These are phyloP conservation scores for Saccharomycopsis guyanensis DNA, from an alignment of 805 yeast species.

Conservation along the genomic window DNA sequence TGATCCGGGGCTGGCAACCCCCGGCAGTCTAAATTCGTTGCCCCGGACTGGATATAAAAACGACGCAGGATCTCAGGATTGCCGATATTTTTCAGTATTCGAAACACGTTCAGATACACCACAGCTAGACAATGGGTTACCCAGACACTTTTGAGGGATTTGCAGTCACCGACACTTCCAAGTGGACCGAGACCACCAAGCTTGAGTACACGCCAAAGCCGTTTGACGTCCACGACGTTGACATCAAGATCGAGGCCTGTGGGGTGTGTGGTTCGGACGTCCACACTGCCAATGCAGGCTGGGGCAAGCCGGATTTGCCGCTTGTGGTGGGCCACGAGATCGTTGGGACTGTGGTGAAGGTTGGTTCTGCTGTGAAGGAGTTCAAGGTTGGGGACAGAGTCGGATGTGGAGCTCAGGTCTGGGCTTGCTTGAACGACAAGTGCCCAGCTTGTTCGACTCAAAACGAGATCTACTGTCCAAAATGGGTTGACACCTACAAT, in stretches of 20 bases:
- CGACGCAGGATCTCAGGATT: no score
- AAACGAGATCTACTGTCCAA: constrained; percentile 36
- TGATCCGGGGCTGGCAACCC: no score
- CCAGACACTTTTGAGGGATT: constrained; percentile 34
- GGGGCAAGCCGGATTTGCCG: constrained; percentile 22
- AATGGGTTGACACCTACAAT: constrained; percentile 32
- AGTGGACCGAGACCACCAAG: constrained; percentile 30
- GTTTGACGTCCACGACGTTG: constrained; percentile 37
- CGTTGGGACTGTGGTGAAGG: constrained; percentile 26
- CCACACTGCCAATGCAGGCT: constrained; percentile 19
- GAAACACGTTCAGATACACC: no score
- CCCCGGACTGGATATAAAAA: no score
- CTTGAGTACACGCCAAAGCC: constrained; percentile 31
- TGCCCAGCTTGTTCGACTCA: constrained; percentile 31
- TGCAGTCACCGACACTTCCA: constrained; percentile 30
- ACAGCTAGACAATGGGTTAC: constrained; percentile 27
- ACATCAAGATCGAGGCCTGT: constrained; percentile 51
- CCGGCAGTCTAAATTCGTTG: no score
- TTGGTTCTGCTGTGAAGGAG: constrained; percentile 30
- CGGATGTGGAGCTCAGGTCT: constrained; percentile 39
- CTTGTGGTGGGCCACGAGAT: constrained; percentile 29
- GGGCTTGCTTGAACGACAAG: constrained; percentile 27
- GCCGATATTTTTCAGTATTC: no score
- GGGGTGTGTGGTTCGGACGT: constrained; percentile 62
- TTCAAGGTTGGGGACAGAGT: constrained; percentile 37